Evolutionary conservation across 1,284 basidiomycete genomes (phyloP), one percentile per base, ranked within the genome.

Genomic region (Xerocomus alliaceus): DNA sequence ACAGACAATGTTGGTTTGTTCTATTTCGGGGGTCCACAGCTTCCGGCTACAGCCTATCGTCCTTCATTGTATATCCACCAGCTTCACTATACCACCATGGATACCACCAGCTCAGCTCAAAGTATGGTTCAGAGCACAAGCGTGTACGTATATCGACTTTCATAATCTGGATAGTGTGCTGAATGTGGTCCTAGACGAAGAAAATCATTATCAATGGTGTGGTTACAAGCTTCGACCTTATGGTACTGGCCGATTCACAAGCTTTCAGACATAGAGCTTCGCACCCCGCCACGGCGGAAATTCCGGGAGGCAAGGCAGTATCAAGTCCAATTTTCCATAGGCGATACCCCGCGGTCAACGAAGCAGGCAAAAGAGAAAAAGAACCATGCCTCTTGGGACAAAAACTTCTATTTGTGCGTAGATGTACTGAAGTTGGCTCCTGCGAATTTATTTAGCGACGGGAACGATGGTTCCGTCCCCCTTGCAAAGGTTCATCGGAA

Each of bases 381-480:
- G 20, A 61, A 59, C 42, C 8, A 18, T 2, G 41, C 37, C 1
- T 68, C 41, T 31, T 70, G 71, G 69, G 34, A 60, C 28, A 53
- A 70, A 6, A 47, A 15, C 3, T 53, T 70, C 1, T 73, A 56
- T 44, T 70, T 73, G 69, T 73, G 15, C 7, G 71, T 67, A 13
- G 11, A 46, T 31, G 11, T 31, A 5, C 9, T n/a, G 37, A 37
- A 1, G 13, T 35, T 44, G 34, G 28, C 15, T 15, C 10, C 6
- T 45, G 20, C 1, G 58, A 61, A 47, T 44, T 5, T 47, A 35
- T 3, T 34, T 26, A 70, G 71, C n/a, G 62, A 71, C 2, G 67
- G 51, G 20, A 32, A 60, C 4, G 60, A 68, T 32, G 15, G 17
- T 24, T 59, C 65, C 2, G n/a, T 58, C 6, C 29, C 73, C 17